A percentile compares a stretch with the other conserved stretches of the same genome.
Conservation (phyloP, 805 yeast genomes). For the Candida glaebosa region DNA sequence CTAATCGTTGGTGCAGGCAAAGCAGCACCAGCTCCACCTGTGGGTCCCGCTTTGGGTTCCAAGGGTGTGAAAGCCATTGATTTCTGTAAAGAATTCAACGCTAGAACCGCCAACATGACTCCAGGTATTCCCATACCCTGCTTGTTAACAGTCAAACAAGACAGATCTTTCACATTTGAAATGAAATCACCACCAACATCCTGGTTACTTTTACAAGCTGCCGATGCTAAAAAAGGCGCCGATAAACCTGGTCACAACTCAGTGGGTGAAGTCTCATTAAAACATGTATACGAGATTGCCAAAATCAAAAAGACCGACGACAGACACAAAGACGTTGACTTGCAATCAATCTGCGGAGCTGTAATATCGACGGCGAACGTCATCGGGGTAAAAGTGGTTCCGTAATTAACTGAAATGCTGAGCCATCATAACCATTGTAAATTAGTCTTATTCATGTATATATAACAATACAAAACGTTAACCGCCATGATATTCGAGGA, state of each 20-base stretch:
- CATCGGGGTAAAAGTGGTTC: slow-evolving; percentile 80
- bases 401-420: slow-evolving; percentile 42
- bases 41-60: slow-evolving; percentile 97
- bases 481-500: no score
- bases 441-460: slow-evolving; percentile 6
- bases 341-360: slow-evolving; percentile 76
- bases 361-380: slow-evolving; percentile 86
- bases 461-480: slow-evolving; percentile 5
- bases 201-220: slow-evolving; percentile 78
- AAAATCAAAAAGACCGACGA: slow-evolving; percentile 87
- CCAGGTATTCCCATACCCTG: slow-evolving; percentile 93
- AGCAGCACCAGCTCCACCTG: slow-evolving; percentile 98
- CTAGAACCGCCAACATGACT: slow-evolving; percentile 82
- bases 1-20: slow-evolving; percentile 95
- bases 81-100: slow-evolving; percentile 97
- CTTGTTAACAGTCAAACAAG: slow-evolving; percentile 82
- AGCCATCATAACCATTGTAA: slow-evolving; percentile 2
- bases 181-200: slow-evolving; percentile 90
- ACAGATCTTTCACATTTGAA: slow-evolving; percentile 82
- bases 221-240: slow-evolving; percentile 76
- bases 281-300: slow-evolving; percentile 93
- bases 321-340: slow-evolving; percentile 63
- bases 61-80: slow-evolving; percentile 98
- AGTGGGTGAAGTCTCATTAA: slow-evolving; percentile 69
- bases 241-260: slow-evolving; percentile 57